Percentiles rank a stretch among this genome's conserved stretches.
Conservation (phyloP, 2,329 filamentous ascomycete species). For the Ascochyta viciae-villosae region DNA sequence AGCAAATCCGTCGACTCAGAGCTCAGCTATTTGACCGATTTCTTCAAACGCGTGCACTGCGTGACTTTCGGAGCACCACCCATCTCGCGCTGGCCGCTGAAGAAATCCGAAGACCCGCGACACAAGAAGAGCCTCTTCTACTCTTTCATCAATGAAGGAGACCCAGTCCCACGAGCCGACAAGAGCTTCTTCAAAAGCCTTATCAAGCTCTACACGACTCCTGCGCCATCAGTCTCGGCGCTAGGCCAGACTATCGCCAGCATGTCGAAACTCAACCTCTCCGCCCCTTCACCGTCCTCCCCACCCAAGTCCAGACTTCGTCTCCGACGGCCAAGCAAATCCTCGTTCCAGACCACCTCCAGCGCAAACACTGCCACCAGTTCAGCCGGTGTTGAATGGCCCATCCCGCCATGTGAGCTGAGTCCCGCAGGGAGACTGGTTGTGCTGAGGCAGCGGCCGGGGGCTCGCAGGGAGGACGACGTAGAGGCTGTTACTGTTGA, state of each 20-base stretch:
- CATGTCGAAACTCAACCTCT: slow-evolving; percentile 37
- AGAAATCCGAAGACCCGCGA: slow-evolving; percentile 58
- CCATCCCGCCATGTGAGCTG: slow-evolving; percentile 69
- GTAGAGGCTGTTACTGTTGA: slow-evolving; percentile 72
- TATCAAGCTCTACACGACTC: slow-evolving; percentile 71
- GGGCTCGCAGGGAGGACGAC: slow-evolving; percentile 53
- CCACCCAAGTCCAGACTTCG: slow-evolving; percentile 26
- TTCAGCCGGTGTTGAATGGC: slow-evolving; percentile 60
- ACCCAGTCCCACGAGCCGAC: slow-evolving; percentile 79
- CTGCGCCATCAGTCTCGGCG: slow-evolving; percentile 55
- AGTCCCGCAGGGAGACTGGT: slow-evolving; percentile 75
- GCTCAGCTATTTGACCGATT: slow-evolving; percentile 70
- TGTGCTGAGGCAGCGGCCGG: slow-evolving; percentile 59
- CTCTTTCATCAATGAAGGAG: slow-evolving; percentile 84
- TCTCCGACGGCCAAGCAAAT: slow-evolving; percentile 28
- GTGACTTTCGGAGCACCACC: slow-evolving; percentile 86
- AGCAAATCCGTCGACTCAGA: slow-evolving; percentile 68
- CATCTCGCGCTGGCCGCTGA: slow-evolving; percentile 72
- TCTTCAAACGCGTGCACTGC: slow-evolving; percentile 82
- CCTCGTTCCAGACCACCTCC: slow-evolving; percentile 31
- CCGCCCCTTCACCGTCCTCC: slow-evolving; percentile 9
- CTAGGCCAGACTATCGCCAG: slow-evolving; percentile 26
- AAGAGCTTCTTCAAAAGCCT: slow-evolving; percentile 76
- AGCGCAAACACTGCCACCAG: slow-evolving; percentile 39
- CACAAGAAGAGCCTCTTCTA: slow-evolving; percentile 75